Conservation (phyloP, 139 green algal genomes). For the Asterochloris sp. region DNA sequence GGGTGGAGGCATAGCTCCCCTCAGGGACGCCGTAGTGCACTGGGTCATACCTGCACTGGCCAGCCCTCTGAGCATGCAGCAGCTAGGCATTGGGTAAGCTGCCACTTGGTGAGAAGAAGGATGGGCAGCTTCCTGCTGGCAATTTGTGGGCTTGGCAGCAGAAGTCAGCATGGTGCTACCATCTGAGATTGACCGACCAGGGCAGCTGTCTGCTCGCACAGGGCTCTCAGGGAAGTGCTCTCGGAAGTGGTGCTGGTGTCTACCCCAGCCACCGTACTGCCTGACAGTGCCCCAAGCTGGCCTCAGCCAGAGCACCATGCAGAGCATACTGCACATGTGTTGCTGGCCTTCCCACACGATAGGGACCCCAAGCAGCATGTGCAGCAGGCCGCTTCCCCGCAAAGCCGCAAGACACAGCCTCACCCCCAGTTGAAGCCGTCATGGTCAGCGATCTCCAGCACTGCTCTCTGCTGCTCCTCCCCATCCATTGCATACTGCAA, state of each 20-base stretch:
- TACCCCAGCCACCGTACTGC: no score
- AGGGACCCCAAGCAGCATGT: no score
- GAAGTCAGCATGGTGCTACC: background rate
- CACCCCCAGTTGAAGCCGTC: constrained; percentile 89
- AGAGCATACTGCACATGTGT: constrained; percentile 26
- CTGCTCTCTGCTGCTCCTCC: constrained; percentile 67
- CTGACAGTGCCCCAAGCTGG: no score
- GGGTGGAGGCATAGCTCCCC: constrained; percentile 76
- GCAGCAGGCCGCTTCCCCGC: no score
- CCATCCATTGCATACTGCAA: constrained; percentile 40
- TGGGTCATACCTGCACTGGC: constrained; percentile 46
- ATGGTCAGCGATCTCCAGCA: constrained; percentile 54
- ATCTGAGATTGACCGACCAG: no score
- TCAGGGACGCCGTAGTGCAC: constrained; percentile 87
- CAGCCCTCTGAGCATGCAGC: background rate
- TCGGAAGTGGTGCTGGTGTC: no score
- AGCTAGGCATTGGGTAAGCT: background rate
- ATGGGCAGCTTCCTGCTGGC: no score
- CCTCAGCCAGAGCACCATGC: constrained; percentile 42
- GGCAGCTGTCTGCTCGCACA: no score
- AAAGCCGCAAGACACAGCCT: constrained; percentile 12
- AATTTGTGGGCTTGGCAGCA: no score
- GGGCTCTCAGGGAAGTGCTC: no score
- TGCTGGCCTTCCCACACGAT: no score
- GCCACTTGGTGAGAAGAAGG: no score